These are phyloP conservation scores for Atalantia buxifolia DNA, from an alignment of 345 rosid species.

Conservation along the genomic window DNA sequence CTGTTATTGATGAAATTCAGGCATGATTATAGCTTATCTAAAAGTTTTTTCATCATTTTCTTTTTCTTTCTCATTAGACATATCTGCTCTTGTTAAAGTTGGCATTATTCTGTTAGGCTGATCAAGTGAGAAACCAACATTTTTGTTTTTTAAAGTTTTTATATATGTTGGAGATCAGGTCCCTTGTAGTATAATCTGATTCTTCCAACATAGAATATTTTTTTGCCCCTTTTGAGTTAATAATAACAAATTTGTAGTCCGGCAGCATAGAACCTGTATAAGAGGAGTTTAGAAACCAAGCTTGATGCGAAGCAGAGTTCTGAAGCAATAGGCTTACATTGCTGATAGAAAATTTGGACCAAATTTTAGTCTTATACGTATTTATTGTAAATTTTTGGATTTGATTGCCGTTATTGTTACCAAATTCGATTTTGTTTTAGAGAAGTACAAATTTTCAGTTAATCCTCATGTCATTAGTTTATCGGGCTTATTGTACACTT, in stretches of 20 bases:
- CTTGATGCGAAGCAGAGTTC: background rate
- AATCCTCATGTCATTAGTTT: background rate
- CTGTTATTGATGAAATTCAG: conserved; percentile 92
- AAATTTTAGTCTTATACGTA: background rate
- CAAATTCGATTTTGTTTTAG: background rate
- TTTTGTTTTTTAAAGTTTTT: background rate
- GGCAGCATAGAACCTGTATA: background rate
- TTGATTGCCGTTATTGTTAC: background rate
- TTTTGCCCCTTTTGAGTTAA: background rate
- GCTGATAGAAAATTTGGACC: background rate
- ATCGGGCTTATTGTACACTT: background rate
- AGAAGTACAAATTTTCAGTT: background rate
- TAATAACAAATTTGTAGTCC: background rate
- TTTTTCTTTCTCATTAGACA: background rate
- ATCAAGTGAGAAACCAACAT: background rate
- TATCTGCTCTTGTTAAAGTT: background rate
- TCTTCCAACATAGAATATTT: background rate
- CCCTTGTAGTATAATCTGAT: background rate
- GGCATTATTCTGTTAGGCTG: background rate
- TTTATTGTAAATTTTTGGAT: background rate
- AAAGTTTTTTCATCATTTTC: background rate
- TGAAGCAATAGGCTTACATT: background rate
- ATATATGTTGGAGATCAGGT: no score
- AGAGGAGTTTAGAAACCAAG: background rate
- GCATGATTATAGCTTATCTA: conserved; percentile 22